These are phyloP conservation scores for Remersonia thermophila DNA, from an alignment of 2,329 filamentous ascomycete genomes.

Conservation along the genomic window DNA sequence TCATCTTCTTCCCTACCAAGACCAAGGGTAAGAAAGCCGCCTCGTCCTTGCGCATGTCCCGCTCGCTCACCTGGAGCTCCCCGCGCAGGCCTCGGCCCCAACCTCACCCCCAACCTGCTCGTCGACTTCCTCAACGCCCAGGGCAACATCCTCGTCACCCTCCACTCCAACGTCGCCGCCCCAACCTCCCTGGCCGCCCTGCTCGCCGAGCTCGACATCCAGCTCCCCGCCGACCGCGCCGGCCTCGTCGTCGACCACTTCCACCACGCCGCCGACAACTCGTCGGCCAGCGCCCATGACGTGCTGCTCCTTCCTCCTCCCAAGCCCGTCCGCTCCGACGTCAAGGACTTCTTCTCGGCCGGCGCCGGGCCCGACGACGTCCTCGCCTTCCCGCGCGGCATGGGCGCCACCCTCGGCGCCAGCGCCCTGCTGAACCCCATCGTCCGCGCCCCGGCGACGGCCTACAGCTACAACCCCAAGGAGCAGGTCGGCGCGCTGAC, in stretches of 20 bases:
- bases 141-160: constrained; percentile 80
- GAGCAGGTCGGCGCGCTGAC: constrained; percentile 50
- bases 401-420: constrained; percentile 72
- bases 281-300: constrained; percentile 74
- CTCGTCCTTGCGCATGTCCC: background rate
- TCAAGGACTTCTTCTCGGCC: constrained; percentile 67
- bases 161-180: constrained; percentile 59
- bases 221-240: constrained; percentile 74
- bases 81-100: constrained; percentile 64
- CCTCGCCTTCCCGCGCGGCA: constrained; percentile 69
- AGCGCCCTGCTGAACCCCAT: constrained; percentile 69
- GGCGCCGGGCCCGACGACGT: constrained; percentile 40
- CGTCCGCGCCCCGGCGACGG: constrained; percentile 67
- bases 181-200: constrained; percentile 64
- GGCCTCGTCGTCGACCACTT: constrained; percentile 90
- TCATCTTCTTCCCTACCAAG: constrained; percentile 78
- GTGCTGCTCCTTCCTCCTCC: constrained; percentile 69
- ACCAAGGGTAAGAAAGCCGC: constrained; percentile 56
- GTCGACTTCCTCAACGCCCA: constrained; percentile 84
- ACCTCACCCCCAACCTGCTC: constrained; percentile 72
- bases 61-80: too few species aligned
- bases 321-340: constrained; percentile 48
- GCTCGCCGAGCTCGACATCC: constrained; percentile 78
- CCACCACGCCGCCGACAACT: constrained; percentile 63
- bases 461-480: constrained; percentile 90